Conservation (phyloP, 345 rosid genomes). For the Syzygium aqueum region DNA sequence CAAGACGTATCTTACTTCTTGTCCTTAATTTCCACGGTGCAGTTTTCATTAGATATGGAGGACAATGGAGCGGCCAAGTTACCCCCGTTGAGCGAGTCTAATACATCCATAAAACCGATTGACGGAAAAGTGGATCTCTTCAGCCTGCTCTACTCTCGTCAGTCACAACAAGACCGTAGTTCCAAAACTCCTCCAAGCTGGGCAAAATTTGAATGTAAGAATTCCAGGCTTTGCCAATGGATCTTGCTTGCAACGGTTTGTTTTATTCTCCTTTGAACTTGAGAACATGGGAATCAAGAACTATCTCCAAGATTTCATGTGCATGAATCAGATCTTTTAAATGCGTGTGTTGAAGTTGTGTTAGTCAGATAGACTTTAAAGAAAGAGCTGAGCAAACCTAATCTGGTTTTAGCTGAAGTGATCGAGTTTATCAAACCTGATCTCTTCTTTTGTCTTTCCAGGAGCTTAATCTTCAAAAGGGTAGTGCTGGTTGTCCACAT, state of each 20-base stretch:
- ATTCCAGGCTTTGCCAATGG: background rate
- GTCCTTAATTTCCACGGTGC: background rate
- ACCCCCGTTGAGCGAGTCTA: background rate
- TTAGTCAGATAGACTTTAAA: background rate
- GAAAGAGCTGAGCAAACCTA: background rate
- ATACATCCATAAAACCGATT: background rate
- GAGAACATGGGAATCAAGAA: background rate
- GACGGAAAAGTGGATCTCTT: constrained; percentile 3
- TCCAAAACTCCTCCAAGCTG: constrained; percentile 31
- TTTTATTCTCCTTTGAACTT: background rate
- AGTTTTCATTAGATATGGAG: constrained; percentile 51
- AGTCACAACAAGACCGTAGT: background rate
- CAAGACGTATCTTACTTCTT: background rate
- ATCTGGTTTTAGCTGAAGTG: background rate
- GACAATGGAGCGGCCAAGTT: constrained; percentile 3
- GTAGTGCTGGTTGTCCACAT: background rate
- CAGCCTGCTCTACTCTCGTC: constrained; percentile 5
- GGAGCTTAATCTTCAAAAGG: background rate
- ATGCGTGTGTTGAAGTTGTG: background rate
- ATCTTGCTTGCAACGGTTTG: background rate
- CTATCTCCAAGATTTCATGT: background rate
- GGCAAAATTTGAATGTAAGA: constrained; percentile 68
- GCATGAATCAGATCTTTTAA: background rate
- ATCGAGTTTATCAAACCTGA: background rate
- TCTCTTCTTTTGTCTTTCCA: background rate